Evolutionary conservation across 2,329 filamentous ascomycete species (phyloP).

Genomic region (Aspergillus ibericus): DNA sequence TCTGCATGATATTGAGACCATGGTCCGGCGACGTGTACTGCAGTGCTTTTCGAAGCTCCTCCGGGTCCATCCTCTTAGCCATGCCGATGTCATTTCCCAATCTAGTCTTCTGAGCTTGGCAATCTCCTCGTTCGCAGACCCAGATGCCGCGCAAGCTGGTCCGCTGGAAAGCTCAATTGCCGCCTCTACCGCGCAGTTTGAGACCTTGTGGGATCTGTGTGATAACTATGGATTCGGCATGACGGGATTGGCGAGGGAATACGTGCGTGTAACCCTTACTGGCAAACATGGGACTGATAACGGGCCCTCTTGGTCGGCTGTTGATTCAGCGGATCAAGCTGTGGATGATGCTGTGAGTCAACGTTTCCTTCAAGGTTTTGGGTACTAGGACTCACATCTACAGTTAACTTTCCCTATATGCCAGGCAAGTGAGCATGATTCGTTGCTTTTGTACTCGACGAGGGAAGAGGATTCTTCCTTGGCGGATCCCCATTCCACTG

Average conservation of each 20-base stretch:
- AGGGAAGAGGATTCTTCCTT: slow-evolving; percentile 49
- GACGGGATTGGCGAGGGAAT: slow-evolving; percentile 77
- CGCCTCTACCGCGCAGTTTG: slow-evolving; percentile 83
- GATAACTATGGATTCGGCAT: slow-evolving; percentile 96
- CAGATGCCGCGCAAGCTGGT: slow-evolving; percentile 68
- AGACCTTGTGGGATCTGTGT: slow-evolving; percentile 90
- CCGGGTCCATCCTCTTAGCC: slow-evolving; percentile 79
- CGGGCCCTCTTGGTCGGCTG: slow-evolving; percentile 47
- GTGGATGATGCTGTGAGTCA: slow-evolving; percentile 46
- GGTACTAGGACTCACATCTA: slow-evolving; percentile 14
- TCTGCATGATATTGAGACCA: slow-evolving; percentile 83
- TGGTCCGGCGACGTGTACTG: slow-evolving; percentile 88
- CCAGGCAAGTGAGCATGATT: slow-evolving; percentile 84
- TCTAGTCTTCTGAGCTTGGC: slow-evolving; percentile 88
- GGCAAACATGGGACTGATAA: slow-evolving; percentile 65
- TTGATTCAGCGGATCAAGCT: slow-evolving; percentile 38
- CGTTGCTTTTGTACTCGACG: slow-evolving; percentile 70
- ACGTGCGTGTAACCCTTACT: slow-evolving; percentile 68
- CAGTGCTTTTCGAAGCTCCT: slow-evolving; percentile 94
- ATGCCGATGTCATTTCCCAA: slow-evolving; percentile 81
- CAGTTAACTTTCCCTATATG: slow-evolving; percentile 65
- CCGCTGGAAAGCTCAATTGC: slow-evolving; percentile 90
- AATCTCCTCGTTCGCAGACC: slow-evolving; percentile 88
- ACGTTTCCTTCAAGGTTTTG: not conserved
- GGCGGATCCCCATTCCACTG: slow-evolving; percentile 82